Conservation (phyloP, 78 protist species). For the Pigoraptor vietnamica region DNA sequence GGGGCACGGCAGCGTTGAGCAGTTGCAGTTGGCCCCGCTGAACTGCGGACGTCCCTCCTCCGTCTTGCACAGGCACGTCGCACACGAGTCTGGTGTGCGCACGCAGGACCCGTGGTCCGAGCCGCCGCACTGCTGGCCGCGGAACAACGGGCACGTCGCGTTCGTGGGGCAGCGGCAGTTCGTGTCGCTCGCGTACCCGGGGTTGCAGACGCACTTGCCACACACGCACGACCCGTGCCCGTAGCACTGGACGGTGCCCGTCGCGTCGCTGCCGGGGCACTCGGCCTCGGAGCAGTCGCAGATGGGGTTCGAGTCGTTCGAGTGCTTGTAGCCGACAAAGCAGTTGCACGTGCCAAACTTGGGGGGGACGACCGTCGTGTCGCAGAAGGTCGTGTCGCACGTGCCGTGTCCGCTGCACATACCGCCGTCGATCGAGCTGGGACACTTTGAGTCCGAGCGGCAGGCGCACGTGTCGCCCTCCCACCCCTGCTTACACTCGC, state of each 20-base stretch:
- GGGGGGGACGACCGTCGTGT: background rate
- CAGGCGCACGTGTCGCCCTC: background rate
- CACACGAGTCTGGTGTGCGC: background rate
- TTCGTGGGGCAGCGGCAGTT: background rate
- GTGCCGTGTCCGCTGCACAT: background rate
- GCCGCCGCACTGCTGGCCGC: background rate
- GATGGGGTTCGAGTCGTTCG: background rate
- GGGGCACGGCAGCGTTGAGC: background rate
- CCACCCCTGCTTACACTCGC: background rate
- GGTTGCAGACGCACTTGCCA: background rate
- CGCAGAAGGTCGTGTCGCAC: background rate
- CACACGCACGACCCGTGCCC: background rate
- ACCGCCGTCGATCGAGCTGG: background rate
- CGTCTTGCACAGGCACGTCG: background rate
- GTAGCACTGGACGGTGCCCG: background rate
- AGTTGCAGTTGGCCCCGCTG: conserved; percentile 1
- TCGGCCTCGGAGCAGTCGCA: background rate
- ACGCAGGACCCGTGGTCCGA: background rate
- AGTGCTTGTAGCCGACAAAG: background rate
- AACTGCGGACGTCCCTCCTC: background rate
- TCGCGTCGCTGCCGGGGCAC: background rate
- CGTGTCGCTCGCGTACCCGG: background rate
- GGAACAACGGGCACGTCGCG: background rate
- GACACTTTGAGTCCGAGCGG: background rate
- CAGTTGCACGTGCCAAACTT: background rate